Evolutionary conservation across 2,329 filamentous ascomycete genomes (phyloP).

Genomic region (Venturiaceae sp.): DNA sequence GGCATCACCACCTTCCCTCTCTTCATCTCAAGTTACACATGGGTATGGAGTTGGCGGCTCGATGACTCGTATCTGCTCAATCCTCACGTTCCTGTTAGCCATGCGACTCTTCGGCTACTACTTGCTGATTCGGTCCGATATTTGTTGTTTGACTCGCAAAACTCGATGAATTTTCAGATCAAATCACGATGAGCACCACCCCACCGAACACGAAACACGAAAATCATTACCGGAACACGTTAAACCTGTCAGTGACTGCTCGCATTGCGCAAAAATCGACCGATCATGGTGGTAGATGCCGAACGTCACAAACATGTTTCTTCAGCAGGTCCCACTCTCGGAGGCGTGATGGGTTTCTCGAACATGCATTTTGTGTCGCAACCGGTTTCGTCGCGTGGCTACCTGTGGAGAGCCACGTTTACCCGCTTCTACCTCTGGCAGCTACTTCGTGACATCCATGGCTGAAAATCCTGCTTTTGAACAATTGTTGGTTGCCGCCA

Average conservation of each 20-base stretch:
- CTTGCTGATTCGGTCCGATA: not conserved
- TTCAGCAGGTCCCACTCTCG: not conserved
- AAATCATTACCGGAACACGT: not conserved
- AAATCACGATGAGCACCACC: not conserved
- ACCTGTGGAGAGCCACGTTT: not conserved
- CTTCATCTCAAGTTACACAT: too few relatives aligned
- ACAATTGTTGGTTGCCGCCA: too few relatives aligned
- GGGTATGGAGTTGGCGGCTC: too few relatives aligned
- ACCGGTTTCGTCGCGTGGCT: not conserved
- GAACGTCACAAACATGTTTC: not conserved
- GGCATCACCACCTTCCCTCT: too few relatives aligned
- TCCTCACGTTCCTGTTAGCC: too few relatives aligned
- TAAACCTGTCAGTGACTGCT: not conserved
- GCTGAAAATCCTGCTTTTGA: too few relatives aligned
- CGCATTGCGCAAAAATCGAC: not conserved
- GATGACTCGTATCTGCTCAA: too few relatives aligned
- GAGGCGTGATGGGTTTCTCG: not conserved
- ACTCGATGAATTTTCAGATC: not conserved
- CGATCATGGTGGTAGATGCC: not conserved
- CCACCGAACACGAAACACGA: not conserved
- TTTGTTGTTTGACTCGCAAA: not conserved
- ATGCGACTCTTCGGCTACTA: too few relatives aligned
- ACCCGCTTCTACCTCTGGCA: too few relatives aligned
- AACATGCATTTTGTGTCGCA: not conserved
- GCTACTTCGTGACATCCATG: too few relatives aligned